These are phyloP conservation scores for Endoconidiophora laricicola DNA, from an alignment of 2,329 filamentous ascomycete genomes.

Conservation along the genomic window DNA sequence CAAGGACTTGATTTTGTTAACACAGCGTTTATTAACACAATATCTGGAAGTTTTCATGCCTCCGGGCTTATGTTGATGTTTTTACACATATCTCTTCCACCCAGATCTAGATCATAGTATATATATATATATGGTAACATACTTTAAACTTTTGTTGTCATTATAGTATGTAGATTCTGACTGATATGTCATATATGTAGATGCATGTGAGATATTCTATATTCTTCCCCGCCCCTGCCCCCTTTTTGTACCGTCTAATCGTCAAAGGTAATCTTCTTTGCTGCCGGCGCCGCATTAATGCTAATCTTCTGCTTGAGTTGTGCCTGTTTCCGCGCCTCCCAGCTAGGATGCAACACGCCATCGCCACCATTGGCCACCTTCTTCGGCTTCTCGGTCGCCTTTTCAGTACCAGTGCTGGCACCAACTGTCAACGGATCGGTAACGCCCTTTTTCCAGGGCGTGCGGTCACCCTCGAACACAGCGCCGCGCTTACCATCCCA, in stretches of 20 bases:
- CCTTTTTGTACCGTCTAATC: constrained; percentile 7
- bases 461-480: constrained; percentile 26
- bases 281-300: constrained; percentile 30
- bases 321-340: constrained; percentile 45
- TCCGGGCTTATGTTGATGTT: not conserved
- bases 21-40: not conserved
- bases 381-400: constrained; percentile 17
- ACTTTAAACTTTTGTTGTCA: no score
- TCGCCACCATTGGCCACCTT: constrained; percentile 26
- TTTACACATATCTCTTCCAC: no score
- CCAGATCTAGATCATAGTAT: not conserved
- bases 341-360: constrained; percentile 44
- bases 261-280: constrained; percentile 40
- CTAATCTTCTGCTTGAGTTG: constrained; percentile 31
- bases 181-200: not conserved
- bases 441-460: constrained; percentile 36
- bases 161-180: no score
- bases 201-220: not conserved
- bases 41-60: not conserved
- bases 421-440: constrained; percentile 19
- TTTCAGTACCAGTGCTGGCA: constrained; percentile 12
- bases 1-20: not conserved
- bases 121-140: not conserved
- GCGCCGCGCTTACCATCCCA: constrained; percentile 44
- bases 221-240: not conserved